Conservation (phyloP, 1,284 basidiomycete genomes). For the Ustilago shanxiensis region DNA sequence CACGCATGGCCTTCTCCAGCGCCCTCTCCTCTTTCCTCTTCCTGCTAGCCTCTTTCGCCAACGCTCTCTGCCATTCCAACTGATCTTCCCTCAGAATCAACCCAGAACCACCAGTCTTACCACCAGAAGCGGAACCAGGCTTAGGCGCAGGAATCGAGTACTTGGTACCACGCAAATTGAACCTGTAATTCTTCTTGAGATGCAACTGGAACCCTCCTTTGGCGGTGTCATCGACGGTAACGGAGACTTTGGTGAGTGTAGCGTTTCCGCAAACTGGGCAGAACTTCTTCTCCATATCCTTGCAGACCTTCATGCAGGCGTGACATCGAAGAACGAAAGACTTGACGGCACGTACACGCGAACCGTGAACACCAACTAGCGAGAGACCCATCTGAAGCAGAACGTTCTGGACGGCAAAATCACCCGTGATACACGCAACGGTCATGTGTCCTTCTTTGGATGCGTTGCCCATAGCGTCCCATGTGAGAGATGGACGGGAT, state of each 20-base stretch:
- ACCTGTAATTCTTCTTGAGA: constrained; percentile 78
- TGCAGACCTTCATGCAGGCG: constrained; percentile 98
- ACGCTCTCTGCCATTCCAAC: constrained; percentile 66
- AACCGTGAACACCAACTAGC: constrained; percentile 91
- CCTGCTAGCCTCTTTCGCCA: constrained; percentile 56
- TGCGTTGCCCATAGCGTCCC: constrained; percentile 69
- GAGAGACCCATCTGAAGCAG: constrained; percentile 93
- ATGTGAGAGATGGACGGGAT: constrained; percentile 37
- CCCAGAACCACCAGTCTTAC: constrained; percentile 55
- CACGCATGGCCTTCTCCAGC: constrained; percentile 51
- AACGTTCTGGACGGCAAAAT: constrained; percentile 99
- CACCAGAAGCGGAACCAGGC: constrained; percentile 74
- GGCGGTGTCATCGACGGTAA: constrained; percentile 74
- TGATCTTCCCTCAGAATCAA: constrained; percentile 67
- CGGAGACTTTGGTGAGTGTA: constrained; percentile 89
- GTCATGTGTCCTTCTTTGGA: constrained; percentile 73
- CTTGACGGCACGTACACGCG: constrained; percentile 88
- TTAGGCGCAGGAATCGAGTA: constrained; percentile 94
- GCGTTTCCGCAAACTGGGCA: constrained; percentile 97
- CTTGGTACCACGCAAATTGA: constrained; percentile 89
- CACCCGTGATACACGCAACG: constrained; percentile 81
- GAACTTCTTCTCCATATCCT: constrained; percentile 93
- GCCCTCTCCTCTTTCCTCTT: constrained; percentile 62
- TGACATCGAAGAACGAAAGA: constrained; percentile 97
- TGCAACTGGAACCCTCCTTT: constrained; percentile 62